Percentiles rank a stretch among this genome's conserved stretches.
phyloP scores from a whole-genome alignment of 352 stramenopile species.

The Albugo candida region DNA sequence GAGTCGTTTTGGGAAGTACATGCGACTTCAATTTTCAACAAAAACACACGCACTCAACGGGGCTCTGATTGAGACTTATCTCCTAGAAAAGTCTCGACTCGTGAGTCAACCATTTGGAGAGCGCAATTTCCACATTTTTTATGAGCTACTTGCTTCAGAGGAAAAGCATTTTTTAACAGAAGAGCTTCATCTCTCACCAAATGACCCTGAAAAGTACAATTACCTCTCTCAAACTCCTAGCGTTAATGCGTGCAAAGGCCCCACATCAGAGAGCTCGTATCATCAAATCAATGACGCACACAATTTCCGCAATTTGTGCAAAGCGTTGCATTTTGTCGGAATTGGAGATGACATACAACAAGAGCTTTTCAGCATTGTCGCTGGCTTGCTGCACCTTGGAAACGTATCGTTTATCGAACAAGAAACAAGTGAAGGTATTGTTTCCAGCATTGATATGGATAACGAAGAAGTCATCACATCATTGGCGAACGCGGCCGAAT shows the following conservation, averaged over 20 bases:
- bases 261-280: background rate
- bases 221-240: slow-evolving; percentile 39
- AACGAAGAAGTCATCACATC: slow-evolving; percentile 16
- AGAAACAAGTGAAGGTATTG: slow-evolving; percentile 6
- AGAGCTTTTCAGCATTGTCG: slow-evolving; percentile 13
- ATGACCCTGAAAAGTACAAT: slow-evolving; percentile 7
- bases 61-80: slow-evolving; percentile 53
- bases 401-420: slow-evolving; percentile 38
- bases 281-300: slow-evolving; percentile 10
- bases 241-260: background rate
- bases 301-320: slow-evolving; percentile 16
- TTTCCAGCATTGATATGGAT: slow-evolving; percentile 19
- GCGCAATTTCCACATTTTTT: slow-evolving; percentile 75
- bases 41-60: slow-evolving; percentile 43
- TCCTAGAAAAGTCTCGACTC: slow-evolving; percentile 62
- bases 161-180: slow-evolving; percentile 4
- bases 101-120: slow-evolving; percentile 43
- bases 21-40: slow-evolving; percentile 60
- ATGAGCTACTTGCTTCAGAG: slow-evolving; percentile 26
- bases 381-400: slow-evolving; percentile 37
- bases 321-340: slow-evolving; percentile 13
- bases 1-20: slow-evolving; percentile 83
- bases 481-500: slow-evolving; percentile 14
- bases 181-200: slow-evolving; percentile 1
- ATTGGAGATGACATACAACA: slow-evolving; percentile 9